Conservation (phyloP, 345 rosid species). For the Balakata baccata region DNA sequence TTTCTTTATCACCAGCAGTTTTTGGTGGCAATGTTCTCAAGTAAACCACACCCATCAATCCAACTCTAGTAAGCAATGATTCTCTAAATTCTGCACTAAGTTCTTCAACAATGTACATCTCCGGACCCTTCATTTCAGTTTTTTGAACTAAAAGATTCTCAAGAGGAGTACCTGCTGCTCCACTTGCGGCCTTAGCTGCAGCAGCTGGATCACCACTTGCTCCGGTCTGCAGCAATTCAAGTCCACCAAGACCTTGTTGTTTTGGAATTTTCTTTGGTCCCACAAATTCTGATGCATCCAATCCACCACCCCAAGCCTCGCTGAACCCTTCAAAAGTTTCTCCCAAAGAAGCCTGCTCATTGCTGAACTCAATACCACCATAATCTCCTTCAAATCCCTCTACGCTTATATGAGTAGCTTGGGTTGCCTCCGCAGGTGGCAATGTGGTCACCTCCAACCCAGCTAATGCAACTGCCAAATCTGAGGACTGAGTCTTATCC, state of each 20-base stretch:
- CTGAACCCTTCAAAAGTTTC: constrained; percentile 86
- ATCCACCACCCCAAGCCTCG: constrained; percentile 98
- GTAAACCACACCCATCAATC: constrained; percentile 86
- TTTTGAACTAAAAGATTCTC: constrained; percentile 71
- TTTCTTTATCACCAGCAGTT: constrained; percentile 67
- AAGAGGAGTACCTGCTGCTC: constrained; percentile 50
- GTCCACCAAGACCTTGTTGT: constrained; percentile 89
- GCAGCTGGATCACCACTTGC: constrained; percentile 33
- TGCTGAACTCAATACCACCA: constrained; percentile 91
- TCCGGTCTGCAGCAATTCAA: constrained; percentile 87
- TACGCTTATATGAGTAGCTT: constrained; percentile 78
- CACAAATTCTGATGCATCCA: constrained; percentile 91
- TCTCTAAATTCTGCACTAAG: constrained; percentile 93
- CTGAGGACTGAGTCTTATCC: constrained; percentile 69
- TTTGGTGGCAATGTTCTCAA: constrained; percentile 77
- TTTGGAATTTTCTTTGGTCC: constrained; percentile 70
- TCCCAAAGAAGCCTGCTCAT: constrained; percentile 81
- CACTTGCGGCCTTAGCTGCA: constrained; percentile 40
- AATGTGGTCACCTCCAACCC: constrained; percentile 88
- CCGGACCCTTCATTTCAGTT: constrained; percentile 93
- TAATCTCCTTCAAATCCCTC: constrained; percentile 98
- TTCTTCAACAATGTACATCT: constrained; percentile 83
- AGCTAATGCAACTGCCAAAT: constrained; percentile 74
- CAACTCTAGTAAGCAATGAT: constrained; percentile 86
- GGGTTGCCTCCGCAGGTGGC: constrained; percentile 98